Evolutionary conservation across 306 rosid species (phyloP), one percentile per base, ranked within the genome.

Genomic region (Delonix regia): DNA sequence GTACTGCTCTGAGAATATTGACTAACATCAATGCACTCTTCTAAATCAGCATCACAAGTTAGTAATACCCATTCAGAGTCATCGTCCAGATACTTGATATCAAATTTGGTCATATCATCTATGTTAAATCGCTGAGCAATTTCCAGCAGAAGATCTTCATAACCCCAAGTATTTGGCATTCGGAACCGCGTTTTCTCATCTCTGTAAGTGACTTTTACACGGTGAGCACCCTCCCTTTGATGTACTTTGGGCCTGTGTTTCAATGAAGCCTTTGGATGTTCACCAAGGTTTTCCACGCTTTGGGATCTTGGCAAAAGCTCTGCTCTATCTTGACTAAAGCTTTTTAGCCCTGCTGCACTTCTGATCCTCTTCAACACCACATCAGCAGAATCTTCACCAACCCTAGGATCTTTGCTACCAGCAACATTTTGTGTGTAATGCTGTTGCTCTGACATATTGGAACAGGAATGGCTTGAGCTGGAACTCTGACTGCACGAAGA

Each of bases 41-140:
- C 96, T 57, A 91, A 82, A 85, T 96, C 98, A 77, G 88, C 90
- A 84, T 93, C 98, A 84, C 98, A 90, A 36, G 98, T 93, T 60
- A 93, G 84, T 49, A 96, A 83, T 18, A 96, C 93, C 99, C 99
- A 91, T 56, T 96, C 99, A 7, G 81, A 80, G 48, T 96, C 99
- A 78, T 96, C 99, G 34, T 96, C 99, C 88, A 96, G 89, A 77
- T 96, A 96, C 80, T 90, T 96, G 56, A 96, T 42, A 83, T 89
- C 88, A 6, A 73, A 93, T 67, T 66, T 83, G 75, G 80, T 85
- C 89, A 89, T 84, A 79, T 93, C 96, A 57, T 74, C 77, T 28
- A 93, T 81, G 59, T 80, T 77, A 74, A 91, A 96, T 76, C 98
- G 81, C 72, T 73, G 84, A 42, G 77, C 86, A 30, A 93, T 78